Evolutionary conservation across 768 basidiomycete genomes (phyloP), one percentile per base, ranked within the genome.

Genomic region (Psilocybe subaeruginosa): DNA sequence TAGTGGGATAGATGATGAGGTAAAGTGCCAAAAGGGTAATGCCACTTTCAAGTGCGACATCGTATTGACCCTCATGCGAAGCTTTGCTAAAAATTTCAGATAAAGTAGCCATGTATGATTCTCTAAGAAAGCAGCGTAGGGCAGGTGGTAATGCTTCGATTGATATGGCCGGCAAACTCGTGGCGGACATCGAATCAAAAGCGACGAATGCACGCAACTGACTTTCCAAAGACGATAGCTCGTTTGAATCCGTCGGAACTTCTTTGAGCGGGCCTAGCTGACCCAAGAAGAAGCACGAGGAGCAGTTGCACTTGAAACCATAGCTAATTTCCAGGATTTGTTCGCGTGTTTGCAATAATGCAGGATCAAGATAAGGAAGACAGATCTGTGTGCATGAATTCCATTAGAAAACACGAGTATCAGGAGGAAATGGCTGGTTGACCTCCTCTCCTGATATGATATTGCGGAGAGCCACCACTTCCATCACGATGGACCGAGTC

Each of bases 361-460:
- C 92, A 11, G 91, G 91, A 67, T 94, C 92, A 41, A 92, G 71
- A 67, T 94, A 94, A 2, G 92, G 84, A 46, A 93, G 77, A 52
- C 82, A 87, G 54, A 93, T 82, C 92, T 94, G 61, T 11, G 58
- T 29, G 23, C 49, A 27, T 37, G 56, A 9, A 46, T 30, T 30
- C 52, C 46, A 58, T 54, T 43, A 62, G 45, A 52, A 45, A 52
- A 7, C 29, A 49, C 30, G 12, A 54, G 57, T 49, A 55, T 12
- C 23, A 49, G 5, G 19, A 61, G 4, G 19, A 61, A 19, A 37
- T 9, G 12, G 50, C 37, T 56, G 45, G 66, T 5, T 43, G 61
- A 92, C 92, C 85, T 93, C 90, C 73, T 92, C 90, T 5, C 78
- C 86, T 16, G 70, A 63, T 2, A 54, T 23, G 56, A 93, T 86